These are phyloP conservation scores for Ilex asprella DNA, from an alignment of 257 asterid genomes.

Conservation along the genomic window DNA sequence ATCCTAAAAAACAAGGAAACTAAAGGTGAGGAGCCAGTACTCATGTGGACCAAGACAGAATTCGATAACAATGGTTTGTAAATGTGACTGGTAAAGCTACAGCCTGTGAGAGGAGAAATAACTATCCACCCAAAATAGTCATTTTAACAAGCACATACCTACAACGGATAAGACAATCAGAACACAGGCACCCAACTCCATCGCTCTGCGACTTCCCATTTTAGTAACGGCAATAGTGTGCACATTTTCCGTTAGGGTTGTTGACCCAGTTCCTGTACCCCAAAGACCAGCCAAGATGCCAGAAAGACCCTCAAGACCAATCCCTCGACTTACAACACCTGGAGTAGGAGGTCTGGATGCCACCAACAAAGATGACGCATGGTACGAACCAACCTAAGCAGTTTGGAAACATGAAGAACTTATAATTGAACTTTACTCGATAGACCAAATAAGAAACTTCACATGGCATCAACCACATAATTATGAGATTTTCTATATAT, in stretches of 20 bases:
- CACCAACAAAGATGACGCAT: constrained; percentile 84
- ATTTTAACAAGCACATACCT: constrained; percentile 33
- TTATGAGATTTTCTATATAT: too few relatives aligned
- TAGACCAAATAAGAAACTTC: background rate
- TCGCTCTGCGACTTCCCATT: constrained; percentile 96
- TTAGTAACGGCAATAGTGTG: constrained; percentile 96
- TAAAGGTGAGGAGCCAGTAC: too few relatives aligned
- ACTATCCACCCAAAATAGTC: too few relatives aligned
- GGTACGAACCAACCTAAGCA: constrained; percentile 87
- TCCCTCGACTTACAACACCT: constrained; percentile 89
- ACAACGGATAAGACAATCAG: constrained; percentile 68
- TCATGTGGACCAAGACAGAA: too few relatives aligned
- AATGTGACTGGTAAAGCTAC: too few relatives aligned
- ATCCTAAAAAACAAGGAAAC: too few relatives aligned
- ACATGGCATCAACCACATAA: background rate
- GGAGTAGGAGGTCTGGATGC: constrained; percentile 97
- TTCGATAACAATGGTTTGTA: too few relatives aligned
- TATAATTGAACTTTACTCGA: constrained; percentile 5
- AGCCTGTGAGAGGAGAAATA: too few relatives aligned
- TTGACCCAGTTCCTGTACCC: constrained; percentile 93
- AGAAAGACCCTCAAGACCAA: constrained; percentile 92
- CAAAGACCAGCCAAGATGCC: constrained; percentile 93
- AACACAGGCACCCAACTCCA: constrained; percentile 74
- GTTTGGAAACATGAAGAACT: background rate
- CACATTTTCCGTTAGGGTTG: constrained; percentile 93